These are phyloP conservation scores for Xylariaceae sp. DNA, from an alignment of 2,329 filamentous ascomycete species.

Conservation along the genomic window DNA sequence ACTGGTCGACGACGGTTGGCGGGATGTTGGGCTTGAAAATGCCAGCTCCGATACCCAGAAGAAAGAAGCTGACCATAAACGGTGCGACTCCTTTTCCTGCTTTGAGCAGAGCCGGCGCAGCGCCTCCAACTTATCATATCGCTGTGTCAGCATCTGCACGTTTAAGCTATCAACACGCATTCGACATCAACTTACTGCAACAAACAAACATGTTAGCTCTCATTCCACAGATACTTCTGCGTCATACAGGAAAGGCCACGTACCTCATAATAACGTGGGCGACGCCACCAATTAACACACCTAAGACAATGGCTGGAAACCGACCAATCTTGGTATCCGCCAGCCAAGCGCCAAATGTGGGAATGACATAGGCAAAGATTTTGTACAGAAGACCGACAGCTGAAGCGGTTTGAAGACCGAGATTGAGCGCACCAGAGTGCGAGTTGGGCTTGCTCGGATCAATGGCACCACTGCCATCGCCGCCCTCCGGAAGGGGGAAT, in stretches of 20 bases:
- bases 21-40: constrained; percentile 62
- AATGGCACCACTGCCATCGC: constrained; percentile 38
- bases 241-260: background rate
- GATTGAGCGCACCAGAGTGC: constrained; percentile 33
- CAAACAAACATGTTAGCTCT: constrained; percentile 2
- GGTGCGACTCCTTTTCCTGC: constrained; percentile 43
- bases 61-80: constrained; percentile 57
- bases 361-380: constrained; percentile 43
- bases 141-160: constrained; percentile 1
- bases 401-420: constrained; percentile 44
- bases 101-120: constrained; percentile 54
- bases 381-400: constrained; percentile 42
- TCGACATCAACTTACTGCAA: constrained; percentile 8
- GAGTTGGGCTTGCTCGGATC: constrained; percentile 29
- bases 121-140: constrained; percentile 45
- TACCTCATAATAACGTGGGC: constrained; percentile 55
- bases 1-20: constrained; percentile 42
- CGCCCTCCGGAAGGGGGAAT: constrained; percentile 34
- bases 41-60: constrained; percentile 64
- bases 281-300: constrained; percentile 52
- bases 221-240: background rate
- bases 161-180: background rate
- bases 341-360: constrained; percentile 39
- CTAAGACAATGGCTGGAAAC: constrained; percentile 58
- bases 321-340: constrained; percentile 63